These are phyloP conservation scores for Stachybotrys chartarum DNA, from an alignment of 2,329 filamentous ascomycete genomes.

Conservation along the genomic window DNA sequence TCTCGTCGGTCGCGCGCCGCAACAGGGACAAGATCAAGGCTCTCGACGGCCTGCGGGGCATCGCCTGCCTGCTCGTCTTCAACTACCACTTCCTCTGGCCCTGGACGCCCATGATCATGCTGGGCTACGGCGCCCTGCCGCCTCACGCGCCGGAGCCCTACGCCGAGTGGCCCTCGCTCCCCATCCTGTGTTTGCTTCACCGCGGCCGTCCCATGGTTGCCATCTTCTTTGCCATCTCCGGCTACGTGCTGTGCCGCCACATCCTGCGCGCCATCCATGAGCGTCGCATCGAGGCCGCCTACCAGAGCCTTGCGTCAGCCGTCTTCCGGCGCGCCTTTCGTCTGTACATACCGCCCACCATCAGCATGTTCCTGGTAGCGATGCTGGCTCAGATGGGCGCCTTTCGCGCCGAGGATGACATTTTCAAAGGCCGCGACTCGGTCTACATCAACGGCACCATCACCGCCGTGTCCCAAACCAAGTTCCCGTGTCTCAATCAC, in stretches of 20 bases:
- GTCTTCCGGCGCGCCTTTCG: slow-evolving; percentile 30
- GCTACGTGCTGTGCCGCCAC: slow-evolving; percentile 32
- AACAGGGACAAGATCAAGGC: slow-evolving; percentile 26
- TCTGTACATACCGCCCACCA: slow-evolving; percentile 30
- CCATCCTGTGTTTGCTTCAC: slow-evolving; percentile 32
- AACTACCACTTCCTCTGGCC: slow-evolving; percentile 35
- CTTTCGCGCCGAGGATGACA: slow-evolving; percentile 25
- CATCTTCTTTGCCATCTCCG: slow-evolving; percentile 36
- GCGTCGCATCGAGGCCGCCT: slow-evolving; percentile 24
- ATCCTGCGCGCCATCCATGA: slow-evolving; percentile 28
- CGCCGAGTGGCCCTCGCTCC: slow-evolving; percentile 21
- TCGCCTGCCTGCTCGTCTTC: slow-evolving; percentile 34
- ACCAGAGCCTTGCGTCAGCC: slow-evolving; percentile 27
- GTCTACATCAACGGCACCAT: slow-evolving; percentile 31
- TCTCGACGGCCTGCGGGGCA: slow-evolving; percentile 32
- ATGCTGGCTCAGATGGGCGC: slow-evolving; percentile 28
- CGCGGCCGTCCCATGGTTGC: slow-evolving; percentile 33
- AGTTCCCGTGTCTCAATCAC: slow-evolving; percentile 17
- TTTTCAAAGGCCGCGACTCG: slow-evolving; percentile 30
- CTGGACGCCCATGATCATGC: slow-evolving; percentile 30
- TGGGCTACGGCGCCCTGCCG: slow-evolving; percentile 29
- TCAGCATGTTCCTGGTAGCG: slow-evolving; percentile 32
- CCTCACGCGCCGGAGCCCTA: slow-evolving; percentile 27
- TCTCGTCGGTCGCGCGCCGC: slow-evolving; percentile 4
- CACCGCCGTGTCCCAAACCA: slow-evolving; percentile 14